These are phyloP conservation scores for Paradendryphiella salina DNA, from an alignment of 2,329 filamentous ascomycete genomes.

Conservation along the genomic window DNA sequence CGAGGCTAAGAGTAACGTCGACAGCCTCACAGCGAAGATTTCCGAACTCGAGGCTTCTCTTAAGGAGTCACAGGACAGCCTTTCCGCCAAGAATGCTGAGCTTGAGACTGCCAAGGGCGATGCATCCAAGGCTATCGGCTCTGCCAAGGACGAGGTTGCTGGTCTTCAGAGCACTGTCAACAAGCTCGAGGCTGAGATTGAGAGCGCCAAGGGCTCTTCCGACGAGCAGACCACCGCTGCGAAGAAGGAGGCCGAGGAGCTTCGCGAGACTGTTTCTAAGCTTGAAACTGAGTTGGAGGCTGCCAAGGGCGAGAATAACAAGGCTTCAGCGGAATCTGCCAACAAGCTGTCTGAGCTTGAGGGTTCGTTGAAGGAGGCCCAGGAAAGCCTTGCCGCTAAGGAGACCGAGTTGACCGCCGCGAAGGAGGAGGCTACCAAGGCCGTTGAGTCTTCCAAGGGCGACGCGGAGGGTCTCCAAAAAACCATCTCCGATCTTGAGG, in stretches of 20 bases:
- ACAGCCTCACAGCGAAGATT: constrained; percentile 29
- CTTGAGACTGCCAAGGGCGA: constrained; percentile 22
- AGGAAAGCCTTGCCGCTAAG: constrained; percentile 25
- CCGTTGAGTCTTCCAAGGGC: constrained; percentile 22
- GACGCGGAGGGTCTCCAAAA: constrained; percentile 20
- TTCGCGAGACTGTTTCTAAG: constrained; percentile 18
- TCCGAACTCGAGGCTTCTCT: constrained; percentile 34
- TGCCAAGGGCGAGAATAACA: constrained; percentile 19
- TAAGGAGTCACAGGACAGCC: constrained; percentile 27
- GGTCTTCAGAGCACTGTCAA: constrained; percentile 30
- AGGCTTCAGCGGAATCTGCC: constrained; percentile 24
- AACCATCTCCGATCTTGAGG: constrained; percentile 28
- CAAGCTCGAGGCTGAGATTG: constrained; percentile 30
- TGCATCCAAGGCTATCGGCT: constrained; percentile 18
- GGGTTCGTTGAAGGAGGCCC: constrained; percentile 22
- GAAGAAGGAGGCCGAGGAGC: constrained; percentile 18
- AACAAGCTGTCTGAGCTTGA: constrained; percentile 35
- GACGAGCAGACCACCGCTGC: constrained; percentile 17
- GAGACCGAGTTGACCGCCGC: constrained; percentile 29
- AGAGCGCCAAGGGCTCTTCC: constrained; percentile 22
- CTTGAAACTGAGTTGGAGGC: constrained; percentile 23
- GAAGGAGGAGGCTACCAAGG: constrained; percentile 25
- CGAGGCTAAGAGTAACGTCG: constrained; percentile 29
- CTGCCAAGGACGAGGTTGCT: constrained; percentile 29
- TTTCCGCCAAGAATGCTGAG: constrained; percentile 30